Evolutionary conservation across 2,329 filamentous ascomycete genomes (phyloP), one percentile per base, ranked within the genome.

Genomic region (Raffaelea ambrosiae): DNA sequence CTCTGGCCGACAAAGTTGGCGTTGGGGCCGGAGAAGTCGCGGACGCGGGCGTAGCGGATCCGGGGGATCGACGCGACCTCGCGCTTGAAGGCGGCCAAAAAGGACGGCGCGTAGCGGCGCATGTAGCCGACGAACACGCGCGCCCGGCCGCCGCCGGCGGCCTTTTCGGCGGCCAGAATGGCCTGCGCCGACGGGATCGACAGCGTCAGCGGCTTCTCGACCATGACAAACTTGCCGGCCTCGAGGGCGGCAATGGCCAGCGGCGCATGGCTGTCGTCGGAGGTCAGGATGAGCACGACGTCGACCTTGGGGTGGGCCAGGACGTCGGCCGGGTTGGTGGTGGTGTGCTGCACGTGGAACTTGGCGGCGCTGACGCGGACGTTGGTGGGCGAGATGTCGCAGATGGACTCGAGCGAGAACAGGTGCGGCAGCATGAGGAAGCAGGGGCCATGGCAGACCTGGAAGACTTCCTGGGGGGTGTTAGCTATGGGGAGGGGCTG

Each of bases 101-200:
- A 81, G 0, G 70, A 67, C 0, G 72, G 62, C 0, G 80, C 78
- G 55, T 81, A 81, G 19, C 79, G 69, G n/a, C 80, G 65, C 68
- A 79, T 80, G 49, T 77, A 80, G 3, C 77, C 78, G 0, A 84
- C 75, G 56, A 83, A 77, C 2, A 81, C 67, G 5, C 62, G 64
- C n/a, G n/a, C 13, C 7, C 13, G 7, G 20, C 7, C n/a, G 0
- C 67, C 70, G 9, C 59, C 55, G 0, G 69, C 66, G 1, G 51
- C 55, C n/a, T 62, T 60, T 56, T 79, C 73, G 0, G 77, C 77
- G 0, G 63, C 69, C 26, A 73, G 60, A 21, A 84, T 71, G 0
- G 62, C 57, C 18, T 71, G 59, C 0, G 70, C 63, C 40, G 71
- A 69, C 2, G 62, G 65, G n/a, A 73, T 59, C 21, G 66, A 73